Conservation (phyloP, 805 yeast species). For the Nakazawaea ishiwadae region DNA sequence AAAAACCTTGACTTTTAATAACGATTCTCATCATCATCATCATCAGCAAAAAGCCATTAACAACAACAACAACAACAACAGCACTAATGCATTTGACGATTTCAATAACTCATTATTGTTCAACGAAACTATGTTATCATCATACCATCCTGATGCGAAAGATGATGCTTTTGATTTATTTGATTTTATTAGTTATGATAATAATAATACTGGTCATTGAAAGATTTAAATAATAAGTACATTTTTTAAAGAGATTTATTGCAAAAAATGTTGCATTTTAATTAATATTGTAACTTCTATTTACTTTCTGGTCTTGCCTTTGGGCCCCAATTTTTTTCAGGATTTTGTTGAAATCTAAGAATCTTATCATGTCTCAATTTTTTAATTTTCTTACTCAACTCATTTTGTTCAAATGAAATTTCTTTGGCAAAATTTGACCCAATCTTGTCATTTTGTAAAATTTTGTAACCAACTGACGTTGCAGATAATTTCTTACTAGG, state of each 20-base stretch:
- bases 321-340: conserved; percentile 97
- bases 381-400: conserved; percentile 52
- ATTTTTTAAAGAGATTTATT: too few species aligned
- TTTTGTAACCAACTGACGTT: conserved; percentile 56
- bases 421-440: conserved; percentile 21
- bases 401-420: conserved; percentile 50
- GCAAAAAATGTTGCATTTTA: too few species aligned
- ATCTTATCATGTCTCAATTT: conserved; percentile 69
- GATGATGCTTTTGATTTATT: conserved; percentile 10
- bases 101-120: not conserved
- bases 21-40: not conserved
- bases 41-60: not conserved
- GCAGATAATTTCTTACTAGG: conserved; percentile 38
- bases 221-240: too few species aligned
- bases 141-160: not conserved
- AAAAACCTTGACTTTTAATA: not conserved
- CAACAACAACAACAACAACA: conserved; percentile 1
- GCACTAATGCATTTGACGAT: not conserved
- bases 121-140: conserved; percentile 2
- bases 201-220: not conserved
- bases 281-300: too few species aligned
- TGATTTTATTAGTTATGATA: conserved; percentile 11
- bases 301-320: conserved; percentile 62
- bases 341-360: conserved; percentile 87
- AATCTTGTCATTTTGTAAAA: conserved; percentile 40